Conservation (phyloP, 805 yeast species). For the Starmerella cellae region DNA sequence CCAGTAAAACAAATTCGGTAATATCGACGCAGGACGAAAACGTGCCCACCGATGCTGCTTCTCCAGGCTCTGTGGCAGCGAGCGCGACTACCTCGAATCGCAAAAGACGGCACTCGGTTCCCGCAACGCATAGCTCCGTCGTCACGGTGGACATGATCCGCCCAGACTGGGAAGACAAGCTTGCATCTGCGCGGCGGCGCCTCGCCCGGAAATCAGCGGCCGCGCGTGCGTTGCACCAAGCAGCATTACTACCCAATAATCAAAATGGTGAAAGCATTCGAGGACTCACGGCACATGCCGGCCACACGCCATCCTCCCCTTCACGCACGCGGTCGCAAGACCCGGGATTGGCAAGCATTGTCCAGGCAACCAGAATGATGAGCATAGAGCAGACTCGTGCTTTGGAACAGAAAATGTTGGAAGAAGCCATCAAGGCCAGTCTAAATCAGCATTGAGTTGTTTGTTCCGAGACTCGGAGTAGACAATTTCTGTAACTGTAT, state of each 20-base stretch:
- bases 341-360: conserved; percentile 7
- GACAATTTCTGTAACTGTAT: background rate
- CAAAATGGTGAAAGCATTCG: background rate
- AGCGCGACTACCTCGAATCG: background rate
- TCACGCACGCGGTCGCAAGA: background rate
- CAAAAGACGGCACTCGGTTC: conserved; percentile 7
- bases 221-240: conserved; percentile 85
- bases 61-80: background rate
- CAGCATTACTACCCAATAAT: conserved; percentile 45
- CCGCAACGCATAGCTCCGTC: conserved; percentile 48
- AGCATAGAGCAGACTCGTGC: conserved; percentile 18
- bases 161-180: conserved; percentile 82
- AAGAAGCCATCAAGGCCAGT: conserved; percentile 20
- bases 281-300: background rate
- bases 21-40: background rate
- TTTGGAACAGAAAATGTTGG: conserved; percentile 21
- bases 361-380: conserved; percentile 12
- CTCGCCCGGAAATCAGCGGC: conserved; percentile 82
- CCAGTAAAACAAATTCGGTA: background rate
- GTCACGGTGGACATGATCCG: conserved; percentile 70
- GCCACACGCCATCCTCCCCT: background rate
- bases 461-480: no score
- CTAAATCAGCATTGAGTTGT: conserved; percentile 8
- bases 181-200: conserved; percentile 57
- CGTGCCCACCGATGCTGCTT: background rate